Conservation (phyloP, 352 stramenopile species). For the Phytophthora agathidicida region DNA sequence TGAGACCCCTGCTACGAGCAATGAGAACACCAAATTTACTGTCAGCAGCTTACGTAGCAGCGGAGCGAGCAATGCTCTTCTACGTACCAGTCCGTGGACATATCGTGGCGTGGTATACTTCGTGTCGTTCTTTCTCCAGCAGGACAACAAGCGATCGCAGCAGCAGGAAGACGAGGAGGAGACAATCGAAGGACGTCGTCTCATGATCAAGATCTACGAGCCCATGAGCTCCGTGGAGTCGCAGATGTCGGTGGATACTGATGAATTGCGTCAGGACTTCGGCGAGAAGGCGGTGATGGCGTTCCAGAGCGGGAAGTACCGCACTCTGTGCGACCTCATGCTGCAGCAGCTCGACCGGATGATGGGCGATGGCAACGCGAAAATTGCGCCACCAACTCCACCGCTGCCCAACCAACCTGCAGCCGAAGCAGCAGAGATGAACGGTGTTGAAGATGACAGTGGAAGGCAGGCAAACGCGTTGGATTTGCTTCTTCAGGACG, state of each 20-base stretch:
- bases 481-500: slow-evolving; percentile 27
- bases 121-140: slow-evolving; percentile 78
- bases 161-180: slow-evolving; percentile 14
- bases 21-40: slow-evolving; percentile 17
- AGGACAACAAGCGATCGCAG: slow-evolving; percentile 25
- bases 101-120: slow-evolving; percentile 75
- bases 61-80: slow-evolving; percentile 36
- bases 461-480: slow-evolving; percentile 14
- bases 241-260: slow-evolving; percentile 61
- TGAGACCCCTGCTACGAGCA: slow-evolving; percentile 12
- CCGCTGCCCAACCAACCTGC: background rate
- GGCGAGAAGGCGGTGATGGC: slow-evolving; percentile 39
- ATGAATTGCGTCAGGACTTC: slow-evolving; percentile 69
- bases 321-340: slow-evolving; percentile 66
- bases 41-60: slow-evolving; percentile 17
- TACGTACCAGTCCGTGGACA: slow-evolving; percentile 73
- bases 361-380: slow-evolving; percentile 35
- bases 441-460: background rate
- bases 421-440: background rate
- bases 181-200: slow-evolving; percentile 10
- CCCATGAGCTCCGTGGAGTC: slow-evolving; percentile 80
- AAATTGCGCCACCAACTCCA: slow-evolving; percentile 8
- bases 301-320: slow-evolving; percentile 57
- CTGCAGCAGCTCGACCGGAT: slow-evolving; percentile 61
- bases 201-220: slow-evolving; percentile 84